These are phyloP conservation scores for Parachaetomium inaequale DNA, from an alignment of 495 filamentous ascomycete species.

Conservation along the genomic window DNA sequence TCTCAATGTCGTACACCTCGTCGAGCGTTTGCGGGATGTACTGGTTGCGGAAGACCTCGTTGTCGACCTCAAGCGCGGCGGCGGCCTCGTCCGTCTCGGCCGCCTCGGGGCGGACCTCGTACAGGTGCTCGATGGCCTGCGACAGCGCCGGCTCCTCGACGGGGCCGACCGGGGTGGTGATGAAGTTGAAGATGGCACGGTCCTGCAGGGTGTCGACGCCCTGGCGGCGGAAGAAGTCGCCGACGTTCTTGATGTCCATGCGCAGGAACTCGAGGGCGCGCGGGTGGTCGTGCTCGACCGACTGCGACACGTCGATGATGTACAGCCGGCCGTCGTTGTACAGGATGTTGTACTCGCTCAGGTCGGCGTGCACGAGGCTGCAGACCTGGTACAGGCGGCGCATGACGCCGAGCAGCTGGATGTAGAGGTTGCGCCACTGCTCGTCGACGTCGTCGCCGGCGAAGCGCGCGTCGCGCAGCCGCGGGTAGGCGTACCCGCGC, in stretches of 20 bases:
- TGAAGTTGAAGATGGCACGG: conserved; percentile 71
- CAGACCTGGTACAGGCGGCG: conserved; percentile 86
- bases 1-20: conserved; percentile 93
- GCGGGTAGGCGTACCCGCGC: conserved; percentile 80
- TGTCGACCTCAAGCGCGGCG: conserved; percentile 63
- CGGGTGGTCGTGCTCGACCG: conserved; percentile 94
- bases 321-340: conserved; percentile 80
- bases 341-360: conserved; percentile 95
- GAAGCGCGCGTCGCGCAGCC: conserved; percentile 56
- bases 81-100: conserved; percentile 44
- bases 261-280: conserved; percentile 85
- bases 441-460: conserved; percentile 57
- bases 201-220: conserved; percentile 76
- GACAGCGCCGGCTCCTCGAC: conserved; percentile 45
- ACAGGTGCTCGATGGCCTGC: conserved; percentile 46
- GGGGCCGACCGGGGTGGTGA: conserved; percentile 56
- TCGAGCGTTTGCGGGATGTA: conserved; percentile 93
- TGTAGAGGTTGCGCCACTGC: conserved; percentile 73
- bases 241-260: conserved; percentile 96
- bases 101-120: conserved; percentile 31
- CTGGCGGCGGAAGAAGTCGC: conserved; percentile 83
- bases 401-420: conserved; percentile 84
- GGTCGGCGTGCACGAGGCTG: conserved; percentile 86
- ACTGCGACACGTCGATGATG: conserved; percentile 96
- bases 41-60: conserved; percentile 88